Conservation (phyloP, 176 grass and related monocot species). For the Musa itinerans region DNA sequence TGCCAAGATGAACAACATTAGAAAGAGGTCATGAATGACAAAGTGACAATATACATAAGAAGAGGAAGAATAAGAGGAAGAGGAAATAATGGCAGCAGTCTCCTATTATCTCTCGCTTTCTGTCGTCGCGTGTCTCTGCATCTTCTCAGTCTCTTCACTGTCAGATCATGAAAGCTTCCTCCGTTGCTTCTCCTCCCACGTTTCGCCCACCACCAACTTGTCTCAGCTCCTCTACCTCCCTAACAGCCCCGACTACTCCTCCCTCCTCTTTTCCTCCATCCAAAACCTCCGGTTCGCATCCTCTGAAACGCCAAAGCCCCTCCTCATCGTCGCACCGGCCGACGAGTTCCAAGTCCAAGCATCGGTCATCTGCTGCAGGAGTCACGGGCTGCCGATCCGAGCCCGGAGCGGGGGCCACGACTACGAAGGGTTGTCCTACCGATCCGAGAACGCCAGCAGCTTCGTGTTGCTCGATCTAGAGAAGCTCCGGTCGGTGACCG, state of each 20-base stretch:
- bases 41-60: too few species aligned
- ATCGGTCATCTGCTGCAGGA: constrained; percentile 36
- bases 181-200: constrained; percentile 31
- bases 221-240: constrained; percentile 23
- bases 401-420: constrained; percentile 65
- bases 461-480: constrained; percentile 36
- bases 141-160: constrained; percentile 10
- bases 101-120: too few species aligned
- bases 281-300: constrained; percentile 34
- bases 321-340: constrained; percentile 39
- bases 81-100: too few species aligned
- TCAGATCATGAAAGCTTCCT: constrained; percentile 15
- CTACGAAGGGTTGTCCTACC: constrained; percentile 72
- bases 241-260: constrained; percentile 21
- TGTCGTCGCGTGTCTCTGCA: too few species aligned
- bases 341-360: constrained; percentile 41
- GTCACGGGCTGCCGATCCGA: constrained; percentile 26
- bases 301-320: constrained; percentile 31
- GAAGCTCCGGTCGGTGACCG: neutral
- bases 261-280: constrained; percentile 44
- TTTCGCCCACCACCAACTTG: constrained; percentile 15
- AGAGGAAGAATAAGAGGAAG: too few species aligned
- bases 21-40: too few species aligned
- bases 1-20: too few species aligned
- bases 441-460: constrained; percentile 20